Percentiles rank a stretch among this genome's conserved stretches.
Evolutionary conservation across 2,329 filamentous ascomycete species (phyloP).

Genomic region (Sarocladium brachiariae): DNA sequence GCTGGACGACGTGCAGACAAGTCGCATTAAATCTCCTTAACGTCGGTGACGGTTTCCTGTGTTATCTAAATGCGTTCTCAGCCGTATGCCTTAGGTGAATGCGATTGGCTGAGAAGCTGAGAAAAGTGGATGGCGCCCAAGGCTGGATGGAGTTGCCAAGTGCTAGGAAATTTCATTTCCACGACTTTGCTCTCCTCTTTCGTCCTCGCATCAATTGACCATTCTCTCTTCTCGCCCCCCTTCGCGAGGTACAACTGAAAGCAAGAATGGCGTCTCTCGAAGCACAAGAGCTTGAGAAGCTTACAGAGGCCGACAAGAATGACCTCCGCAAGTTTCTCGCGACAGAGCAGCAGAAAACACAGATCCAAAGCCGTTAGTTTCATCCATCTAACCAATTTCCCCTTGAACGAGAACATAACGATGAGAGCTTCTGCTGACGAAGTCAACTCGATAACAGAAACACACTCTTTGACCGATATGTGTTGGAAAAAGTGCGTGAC

Average conservation of each 20-base stretch:
- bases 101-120: background rate
- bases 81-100: background rate
- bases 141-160: background rate
- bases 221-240: slow-evolving; percentile 7
- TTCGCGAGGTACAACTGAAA: slow-evolving; percentile 20
- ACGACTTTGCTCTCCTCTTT: background rate
- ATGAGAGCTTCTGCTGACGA: background rate
- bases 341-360: slow-evolving; percentile 80
- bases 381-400: slow-evolving; percentile 15
- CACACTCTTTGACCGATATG: slow-evolving; percentile 56
- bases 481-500: slow-evolving; percentile 96
- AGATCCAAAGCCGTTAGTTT: slow-evolving; percentile 52
- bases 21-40: too few relatives aligned
- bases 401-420: background rate
- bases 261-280: slow-evolving; percentile 1
- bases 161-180: background rate
- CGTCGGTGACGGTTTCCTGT: too few relatives aligned
- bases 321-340: slow-evolving; percentile 82
- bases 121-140: slow-evolving; percentile 5
- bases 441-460: slow-evolving; percentile 31
- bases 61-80: too few relatives aligned
- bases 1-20: too few relatives aligned
- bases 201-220: background rate
- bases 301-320: slow-evolving; percentile 75
- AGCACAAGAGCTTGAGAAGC: slow-evolving; percentile 56